Conservation (phyloP, 2,329 filamentous ascomycete species). For the Fusarium nygamai region DNA sequence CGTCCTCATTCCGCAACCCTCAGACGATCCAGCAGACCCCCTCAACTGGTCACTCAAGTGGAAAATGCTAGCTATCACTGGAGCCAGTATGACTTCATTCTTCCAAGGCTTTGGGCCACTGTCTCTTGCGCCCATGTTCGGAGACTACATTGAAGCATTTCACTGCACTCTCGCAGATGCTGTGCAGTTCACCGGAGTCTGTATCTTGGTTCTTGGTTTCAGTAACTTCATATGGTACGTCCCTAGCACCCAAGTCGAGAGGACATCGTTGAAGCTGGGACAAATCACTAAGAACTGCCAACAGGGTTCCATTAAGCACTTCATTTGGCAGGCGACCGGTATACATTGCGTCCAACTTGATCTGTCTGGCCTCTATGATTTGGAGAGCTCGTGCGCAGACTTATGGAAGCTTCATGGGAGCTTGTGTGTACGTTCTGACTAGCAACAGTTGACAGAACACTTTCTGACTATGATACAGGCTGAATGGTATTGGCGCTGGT, state of each 20-base stretch:
- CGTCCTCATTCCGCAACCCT: neutral
- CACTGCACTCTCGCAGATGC: neutral
- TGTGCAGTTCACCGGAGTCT: neutral
- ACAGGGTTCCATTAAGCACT: neutral
- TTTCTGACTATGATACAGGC: neutral
- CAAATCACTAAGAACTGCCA: neutral
- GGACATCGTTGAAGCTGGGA: accelerated
- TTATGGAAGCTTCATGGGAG: neutral
- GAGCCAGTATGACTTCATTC: neutral
- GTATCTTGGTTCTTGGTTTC: neutral
- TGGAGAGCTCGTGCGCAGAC: neutral
- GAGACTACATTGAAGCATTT: neutral
- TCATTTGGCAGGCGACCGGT: neutral
- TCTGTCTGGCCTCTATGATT: neutral
- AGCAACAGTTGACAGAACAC: neutral
- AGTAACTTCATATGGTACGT: neutral
- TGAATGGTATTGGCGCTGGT: neutral
- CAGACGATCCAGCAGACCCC: neutral
- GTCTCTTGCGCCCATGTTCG: neutral
- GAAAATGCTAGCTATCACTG: neutral
- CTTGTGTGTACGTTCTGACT: neutral
- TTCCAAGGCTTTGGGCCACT: neutral
- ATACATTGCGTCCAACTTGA: neutral
- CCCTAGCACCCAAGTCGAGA: too few relatives aligned
- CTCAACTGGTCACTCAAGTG: neutral